Evolutionary conservation across 441 rosid genomes (phyloP).

Genomic region (Gossypium trilobum): DNA sequence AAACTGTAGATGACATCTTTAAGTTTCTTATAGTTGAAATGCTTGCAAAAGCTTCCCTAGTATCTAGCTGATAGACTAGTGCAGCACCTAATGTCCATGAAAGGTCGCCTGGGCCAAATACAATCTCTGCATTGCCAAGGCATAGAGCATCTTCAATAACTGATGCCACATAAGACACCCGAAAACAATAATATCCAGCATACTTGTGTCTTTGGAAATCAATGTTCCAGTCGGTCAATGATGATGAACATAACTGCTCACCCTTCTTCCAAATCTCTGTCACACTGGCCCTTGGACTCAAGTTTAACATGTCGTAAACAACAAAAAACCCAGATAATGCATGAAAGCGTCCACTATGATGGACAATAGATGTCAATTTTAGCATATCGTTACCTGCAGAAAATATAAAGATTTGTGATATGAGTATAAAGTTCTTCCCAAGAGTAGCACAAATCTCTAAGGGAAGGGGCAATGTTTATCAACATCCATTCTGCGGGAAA

Average conservation of each 20-base stretch:
- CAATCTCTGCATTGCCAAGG: constrained; percentile 27
- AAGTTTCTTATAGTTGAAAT: constrained; percentile 9
- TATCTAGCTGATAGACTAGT: constrained; percentile 26
- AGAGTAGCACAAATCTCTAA: background rate
- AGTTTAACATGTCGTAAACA: constrained; percentile 31
- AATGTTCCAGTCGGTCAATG: constrained; percentile 22
- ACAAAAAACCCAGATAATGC: constrained; percentile 54
- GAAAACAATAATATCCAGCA: constrained; percentile 34
- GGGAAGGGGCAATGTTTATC: background rate
- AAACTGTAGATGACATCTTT: constrained; percentile 25
- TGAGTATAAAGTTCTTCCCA: background rate
- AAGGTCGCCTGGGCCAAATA: constrained; percentile 48
- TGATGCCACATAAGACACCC: constrained; percentile 39
- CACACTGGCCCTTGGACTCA: constrained; percentile 33
- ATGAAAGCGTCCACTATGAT: constrained; percentile 30
- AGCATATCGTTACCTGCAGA: constrained; percentile 31
- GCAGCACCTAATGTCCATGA: constrained; percentile 67
- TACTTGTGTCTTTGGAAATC: constrained; percentile 19
- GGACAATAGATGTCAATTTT: constrained; percentile 21
- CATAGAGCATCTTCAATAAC: constrained; percentile 38
- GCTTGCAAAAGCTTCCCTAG: constrained; percentile 3
- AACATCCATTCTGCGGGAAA: background rate
- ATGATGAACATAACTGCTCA: constrained; percentile 33
- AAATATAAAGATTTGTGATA: constrained; percentile 3
- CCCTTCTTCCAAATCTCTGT: constrained; percentile 39